Evolutionary conservation across 768 basidiomycete species (phyloP).

Genomic region (Suillus plorans): DNA sequence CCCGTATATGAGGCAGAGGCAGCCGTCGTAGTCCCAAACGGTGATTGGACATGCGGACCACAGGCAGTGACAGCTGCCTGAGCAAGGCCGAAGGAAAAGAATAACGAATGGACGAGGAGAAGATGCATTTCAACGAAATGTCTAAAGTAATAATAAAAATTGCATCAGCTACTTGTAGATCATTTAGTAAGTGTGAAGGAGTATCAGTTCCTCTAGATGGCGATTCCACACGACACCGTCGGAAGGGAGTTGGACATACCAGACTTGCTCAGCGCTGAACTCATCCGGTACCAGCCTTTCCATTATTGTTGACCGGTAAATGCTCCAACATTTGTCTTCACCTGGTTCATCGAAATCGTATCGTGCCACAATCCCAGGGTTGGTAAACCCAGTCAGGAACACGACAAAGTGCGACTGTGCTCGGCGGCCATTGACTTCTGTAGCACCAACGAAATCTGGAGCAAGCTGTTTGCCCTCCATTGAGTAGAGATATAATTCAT

Average conservation of each 20-base stretch:
- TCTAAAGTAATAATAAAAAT: background rate
- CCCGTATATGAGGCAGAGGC: no score
- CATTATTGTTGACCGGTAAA: constrained; percentile 57
- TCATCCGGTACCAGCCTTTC: constrained; percentile 64
- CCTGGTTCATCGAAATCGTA: constrained; percentile 52
- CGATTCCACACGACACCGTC: background rate
- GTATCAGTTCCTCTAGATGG: constrained; percentile 16
- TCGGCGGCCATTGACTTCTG: no score
- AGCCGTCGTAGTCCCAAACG: constrained; percentile 31
- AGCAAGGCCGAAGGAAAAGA: constrained; percentile 13
- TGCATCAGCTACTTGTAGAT: background rate
- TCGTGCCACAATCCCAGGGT: constrained; percentile 62
- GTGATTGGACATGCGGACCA: constrained; percentile 22
- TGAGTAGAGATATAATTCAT: no score
- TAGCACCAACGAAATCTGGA: no score
- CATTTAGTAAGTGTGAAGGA: background rate
- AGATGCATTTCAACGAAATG: constrained; percentile 17
- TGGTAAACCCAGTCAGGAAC: constrained; percentile 65
- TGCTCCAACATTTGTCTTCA: constrained; percentile 54
- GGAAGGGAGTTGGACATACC: constrained; percentile 43
- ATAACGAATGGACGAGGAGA: constrained; percentile 25
- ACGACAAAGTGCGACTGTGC: no score
- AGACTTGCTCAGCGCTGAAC: constrained; percentile 73
- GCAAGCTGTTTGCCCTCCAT: no score
- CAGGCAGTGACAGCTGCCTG: constrained; percentile 21